Conservation (phyloP, 2,329 filamentous ascomycete species). For the Verticillium nubilum region DNA sequence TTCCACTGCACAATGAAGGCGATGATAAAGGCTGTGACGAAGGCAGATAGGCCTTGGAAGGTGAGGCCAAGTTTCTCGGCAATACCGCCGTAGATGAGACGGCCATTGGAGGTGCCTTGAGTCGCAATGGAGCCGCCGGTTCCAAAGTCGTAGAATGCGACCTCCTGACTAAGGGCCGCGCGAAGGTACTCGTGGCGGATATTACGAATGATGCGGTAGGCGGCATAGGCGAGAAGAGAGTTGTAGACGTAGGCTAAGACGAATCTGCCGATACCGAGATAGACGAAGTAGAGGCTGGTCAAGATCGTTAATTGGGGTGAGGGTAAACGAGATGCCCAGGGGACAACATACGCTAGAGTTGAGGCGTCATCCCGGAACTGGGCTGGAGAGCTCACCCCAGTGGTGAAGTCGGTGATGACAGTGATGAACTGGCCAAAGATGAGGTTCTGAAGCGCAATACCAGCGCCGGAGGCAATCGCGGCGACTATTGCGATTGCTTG, state of each 20-base stretch:
- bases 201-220: conserved; percentile 43
- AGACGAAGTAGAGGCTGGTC: conserved; percentile 49
- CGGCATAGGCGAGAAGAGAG: conserved; percentile 39
- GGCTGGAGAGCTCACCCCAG: conserved; percentile 15
- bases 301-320: background rate
- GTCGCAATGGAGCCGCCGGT: conserved; percentile 34
- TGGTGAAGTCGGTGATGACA: conserved; percentile 25
- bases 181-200: conserved; percentile 44
- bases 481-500: conserved; percentile 22
- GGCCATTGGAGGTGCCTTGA: conserved; percentile 38
- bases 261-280: conserved; percentile 51
- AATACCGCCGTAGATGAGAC: conserved; percentile 33
- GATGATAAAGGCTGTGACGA: conserved; percentile 31
- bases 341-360: conserved; percentile 22
- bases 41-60: conserved; percentile 30
- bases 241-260: conserved; percentile 41
- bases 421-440: conserved; percentile 33
- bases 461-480: conserved; percentile 29
- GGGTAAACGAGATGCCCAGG: background rate
- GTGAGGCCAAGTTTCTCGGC: conserved; percentile 33
- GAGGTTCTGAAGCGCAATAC: conserved; percentile 30
- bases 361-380: conserved; percentile 23
- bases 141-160: conserved; percentile 41
- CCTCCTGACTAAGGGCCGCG: conserved; percentile 42
- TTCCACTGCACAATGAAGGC: conserved; percentile 37